These are phyloP conservation scores for Tuctoria greenei DNA, from an alignment of 176 grass and related monocot genomes.

Conservation along the genomic window DNA sequence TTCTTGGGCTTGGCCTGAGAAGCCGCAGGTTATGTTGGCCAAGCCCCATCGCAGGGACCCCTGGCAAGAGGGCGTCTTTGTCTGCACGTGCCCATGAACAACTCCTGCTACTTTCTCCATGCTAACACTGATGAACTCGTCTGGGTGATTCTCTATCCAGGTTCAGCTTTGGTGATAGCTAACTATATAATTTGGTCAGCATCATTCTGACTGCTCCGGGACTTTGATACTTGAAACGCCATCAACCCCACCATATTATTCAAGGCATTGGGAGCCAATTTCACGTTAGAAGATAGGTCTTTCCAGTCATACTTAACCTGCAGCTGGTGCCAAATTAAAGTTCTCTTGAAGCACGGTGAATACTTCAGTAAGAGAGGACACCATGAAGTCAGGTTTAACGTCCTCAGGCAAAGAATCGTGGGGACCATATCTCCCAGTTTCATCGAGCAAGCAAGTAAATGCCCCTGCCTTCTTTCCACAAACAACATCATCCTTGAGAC, in stretches of 20 bases:
- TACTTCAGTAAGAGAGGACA: slow-evolving; percentile 69
- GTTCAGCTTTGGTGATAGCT: slow-evolving; percentile 41
- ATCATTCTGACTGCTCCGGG: not conserved
- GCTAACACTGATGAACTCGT: slow-evolving; percentile 47
- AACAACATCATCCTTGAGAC: slow-evolving; percentile 88
- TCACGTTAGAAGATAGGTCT: not conserved
- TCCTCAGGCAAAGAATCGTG: slow-evolving; percentile 54
- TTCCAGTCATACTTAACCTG: slow-evolving; percentile 40
- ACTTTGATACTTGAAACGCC: slow-evolving; percentile 15
- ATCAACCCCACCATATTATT: slow-evolving; percentile 28
- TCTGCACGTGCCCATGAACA: slow-evolving; percentile 70
- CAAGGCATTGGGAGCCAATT: slow-evolving; percentile 17
- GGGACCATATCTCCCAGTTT: slow-evolving; percentile 61
- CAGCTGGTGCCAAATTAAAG: slow-evolving; percentile 58
- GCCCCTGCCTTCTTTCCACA: slow-evolving; percentile 89
- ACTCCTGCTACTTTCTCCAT: slow-evolving; percentile 62
- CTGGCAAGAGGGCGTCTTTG: slow-evolving; percentile 34
- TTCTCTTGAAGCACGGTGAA: slow-evolving; percentile 52
- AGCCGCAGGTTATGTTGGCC: not conserved
- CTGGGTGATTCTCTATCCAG: slow-evolving; percentile 9
- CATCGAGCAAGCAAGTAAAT: slow-evolving; percentile 92
- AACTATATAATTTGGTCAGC: slow-evolving; percentile 9
- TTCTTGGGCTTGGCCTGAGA: slow-evolving; percentile 27
- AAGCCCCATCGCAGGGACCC: slow-evolving; percentile 34
- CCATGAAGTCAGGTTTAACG: slow-evolving; percentile 74